Conservation (phyloP, 2,329 filamentous ascomycete species). For the Coniochaeta pulveracea region DNA sequence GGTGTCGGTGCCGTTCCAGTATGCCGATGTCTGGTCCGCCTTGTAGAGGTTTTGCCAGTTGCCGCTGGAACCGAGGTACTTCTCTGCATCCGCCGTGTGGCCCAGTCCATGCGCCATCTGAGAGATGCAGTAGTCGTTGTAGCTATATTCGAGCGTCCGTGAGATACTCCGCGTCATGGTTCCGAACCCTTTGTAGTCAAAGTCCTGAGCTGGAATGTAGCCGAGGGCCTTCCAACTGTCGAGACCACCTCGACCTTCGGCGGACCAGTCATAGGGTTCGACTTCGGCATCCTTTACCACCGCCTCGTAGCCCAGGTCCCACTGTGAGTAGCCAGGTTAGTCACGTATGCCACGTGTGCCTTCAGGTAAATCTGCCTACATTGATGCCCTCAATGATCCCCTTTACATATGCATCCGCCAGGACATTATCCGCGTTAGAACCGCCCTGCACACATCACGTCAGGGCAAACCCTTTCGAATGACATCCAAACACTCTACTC, state of each 20-base stretch:
- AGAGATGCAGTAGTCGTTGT: slow-evolving; percentile 63
- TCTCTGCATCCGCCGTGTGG: slow-evolving; percentile 40
- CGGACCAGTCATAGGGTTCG: slow-evolving; percentile 58
- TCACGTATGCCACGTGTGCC: background rate
- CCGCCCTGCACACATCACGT: slow-evolving; percentile 41
- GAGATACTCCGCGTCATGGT: slow-evolving; percentile 60
- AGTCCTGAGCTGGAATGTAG: slow-evolving; percentile 61
- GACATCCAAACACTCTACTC: slow-evolving; percentile 12
- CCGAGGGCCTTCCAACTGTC: slow-evolving; percentile 59
- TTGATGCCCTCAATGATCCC: slow-evolving; percentile 48
- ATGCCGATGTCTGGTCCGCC: slow-evolving; percentile 40
- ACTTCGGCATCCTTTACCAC: slow-evolving; percentile 62
- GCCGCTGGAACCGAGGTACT: slow-evolving; percentile 45
- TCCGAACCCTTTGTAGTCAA: slow-evolving; percentile 55
- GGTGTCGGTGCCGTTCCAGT: slow-evolving; percentile 44
- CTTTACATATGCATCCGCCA: slow-evolving; percentile 59
- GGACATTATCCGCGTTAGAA: slow-evolving; percentile 59
- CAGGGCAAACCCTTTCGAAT: slow-evolving; percentile 5
- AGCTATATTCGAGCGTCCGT: slow-evolving; percentile 66
- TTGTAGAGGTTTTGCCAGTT: slow-evolving; percentile 63
- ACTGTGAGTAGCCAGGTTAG: slow-evolving; percentile 38
- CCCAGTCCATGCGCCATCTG: slow-evolving; percentile 48
- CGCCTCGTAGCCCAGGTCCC: slow-evolving; percentile 58
- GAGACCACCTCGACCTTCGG: slow-evolving; percentile 60
- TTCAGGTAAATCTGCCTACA: slow-evolving; percentile 9